Conservation (phyloP, 495 filamentous ascomycete species). For the Aspergillus avenaceus region DNA sequence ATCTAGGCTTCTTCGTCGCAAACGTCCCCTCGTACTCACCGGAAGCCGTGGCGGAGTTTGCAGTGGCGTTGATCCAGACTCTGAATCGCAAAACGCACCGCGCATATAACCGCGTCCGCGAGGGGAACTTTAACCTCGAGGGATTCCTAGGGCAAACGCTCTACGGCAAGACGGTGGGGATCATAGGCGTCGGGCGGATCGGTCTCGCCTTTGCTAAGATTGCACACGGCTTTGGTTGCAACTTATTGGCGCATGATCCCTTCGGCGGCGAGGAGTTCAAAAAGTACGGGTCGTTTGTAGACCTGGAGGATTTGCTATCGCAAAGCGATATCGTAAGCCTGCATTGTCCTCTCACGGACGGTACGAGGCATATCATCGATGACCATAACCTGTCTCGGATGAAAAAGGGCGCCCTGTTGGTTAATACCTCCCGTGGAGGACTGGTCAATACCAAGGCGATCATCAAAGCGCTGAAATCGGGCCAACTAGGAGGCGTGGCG, state of each 20-base stretch:
- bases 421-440: conserved; percentile 65
- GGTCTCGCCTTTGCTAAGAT: conserved; percentile 40
- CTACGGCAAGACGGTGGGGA: conserved; percentile 52
- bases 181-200: conserved; percentile 34
- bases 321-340: conserved; percentile 57
- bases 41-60: conserved; percentile 70
- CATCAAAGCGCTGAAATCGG: conserved; percentile 56
- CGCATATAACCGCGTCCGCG: conserved; percentile 67
- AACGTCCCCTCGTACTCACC: conserved; percentile 67
- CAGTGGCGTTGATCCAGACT: conserved; percentile 62
- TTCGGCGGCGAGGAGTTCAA: conserved; percentile 42
- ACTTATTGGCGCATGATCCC: conserved; percentile 56
- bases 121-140: conserved; percentile 67
- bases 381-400: conserved; percentile 46
- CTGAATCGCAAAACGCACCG: conserved; percentile 69
- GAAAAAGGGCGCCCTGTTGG: conserved; percentile 56
- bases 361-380: conserved; percentile 60
- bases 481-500: conserved; percentile 64
- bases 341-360: conserved; percentile 60
- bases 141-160: conserved; percentile 59
- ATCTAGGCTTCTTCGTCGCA: conserved; percentile 58
- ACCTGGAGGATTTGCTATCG: conserved; percentile 50
- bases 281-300: conserved; percentile 49
- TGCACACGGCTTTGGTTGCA: conserved; percentile 58
- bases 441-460: conserved; percentile 57